These are phyloP conservation scores for Raddia guianensis DNA, from an alignment of 176 grass and related monocot species.

Conservation along the genomic window DNA sequence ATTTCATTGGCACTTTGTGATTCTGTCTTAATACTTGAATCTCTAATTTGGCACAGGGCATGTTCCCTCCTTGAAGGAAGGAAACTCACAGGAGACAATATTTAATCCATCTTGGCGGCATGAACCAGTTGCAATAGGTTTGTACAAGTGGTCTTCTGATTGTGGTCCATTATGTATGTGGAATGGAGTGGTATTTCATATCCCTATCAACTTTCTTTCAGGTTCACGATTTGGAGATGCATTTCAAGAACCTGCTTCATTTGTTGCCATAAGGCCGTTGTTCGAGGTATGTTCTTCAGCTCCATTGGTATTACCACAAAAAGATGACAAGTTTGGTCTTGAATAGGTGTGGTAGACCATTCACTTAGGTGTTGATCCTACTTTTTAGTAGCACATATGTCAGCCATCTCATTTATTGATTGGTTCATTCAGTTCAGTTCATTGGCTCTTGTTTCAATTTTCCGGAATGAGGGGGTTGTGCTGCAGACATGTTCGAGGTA, in stretches of 20 bases:
- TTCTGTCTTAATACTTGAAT: constrained; percentile 10
- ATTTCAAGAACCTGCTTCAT: constrained; percentile 94
- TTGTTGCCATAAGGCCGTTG: constrained; percentile 70
- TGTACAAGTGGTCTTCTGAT: constrained; percentile 13
- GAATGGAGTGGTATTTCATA: background rate
- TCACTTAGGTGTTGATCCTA: too few species aligned
- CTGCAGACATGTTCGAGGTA: too few species aligned
- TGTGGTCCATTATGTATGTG: background rate
- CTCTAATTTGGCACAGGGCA: constrained; percentile 55
- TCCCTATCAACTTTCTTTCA: constrained; percentile 42
- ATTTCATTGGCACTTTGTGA: background rate
- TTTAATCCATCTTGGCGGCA: constrained; percentile 93
- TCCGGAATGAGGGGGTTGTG: too few species aligned
- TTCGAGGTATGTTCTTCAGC: constrained; percentile 72
- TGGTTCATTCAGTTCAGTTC: too few species aligned
- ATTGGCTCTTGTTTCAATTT: too few species aligned
- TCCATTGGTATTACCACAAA: background rate
- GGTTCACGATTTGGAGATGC: constrained; percentile 93
- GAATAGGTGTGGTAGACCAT: too few species aligned
- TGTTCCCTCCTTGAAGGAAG: constrained; percentile 89
- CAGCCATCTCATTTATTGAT: too few species aligned
- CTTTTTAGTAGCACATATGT: too few species aligned
- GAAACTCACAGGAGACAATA: constrained; percentile 93
- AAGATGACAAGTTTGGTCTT: too few species aligned
- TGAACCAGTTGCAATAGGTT: constrained; percentile 82